Percentiles rank a stretch among this genome's conserved stretches.
phyloP scores from a whole-genome alignment of 805 yeast species.

The Wickerhamiella hasegawae region DNA sequence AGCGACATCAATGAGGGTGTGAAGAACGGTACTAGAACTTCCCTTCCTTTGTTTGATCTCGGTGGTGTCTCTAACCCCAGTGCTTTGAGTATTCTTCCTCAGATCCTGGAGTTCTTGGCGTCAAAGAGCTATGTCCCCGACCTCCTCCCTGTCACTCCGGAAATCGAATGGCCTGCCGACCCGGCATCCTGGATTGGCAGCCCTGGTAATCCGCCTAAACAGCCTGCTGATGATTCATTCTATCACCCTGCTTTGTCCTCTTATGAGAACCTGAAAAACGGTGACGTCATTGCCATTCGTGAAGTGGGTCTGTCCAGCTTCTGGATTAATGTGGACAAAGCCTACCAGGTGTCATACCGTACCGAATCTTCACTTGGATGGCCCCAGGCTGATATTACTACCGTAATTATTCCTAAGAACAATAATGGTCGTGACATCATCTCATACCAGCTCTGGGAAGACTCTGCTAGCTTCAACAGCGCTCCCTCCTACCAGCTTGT shows the following conservation, averaged over 20 bases:
- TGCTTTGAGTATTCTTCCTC: neutral
- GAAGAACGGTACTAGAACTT: neutral
- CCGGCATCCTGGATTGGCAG: conserved; percentile 5
- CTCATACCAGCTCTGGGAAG: conserved; percentile 19
- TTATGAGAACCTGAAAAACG: conserved; percentile 5
- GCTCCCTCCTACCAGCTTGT: conserved; percentile 15
- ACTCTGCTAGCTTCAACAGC: conserved; percentile 15
- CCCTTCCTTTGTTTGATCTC: neutral
- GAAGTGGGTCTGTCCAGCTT: conserved; percentile 8
- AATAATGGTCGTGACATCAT: conserved; percentile 8
- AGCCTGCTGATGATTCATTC: conserved; percentile 8
- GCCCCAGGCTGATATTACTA: conserved; percentile 9
- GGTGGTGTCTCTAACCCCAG: neutral
- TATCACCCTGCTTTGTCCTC: conserved; percentile 6
- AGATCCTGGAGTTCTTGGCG: neutral
- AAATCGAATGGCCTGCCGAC: neutral
- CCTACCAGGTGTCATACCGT: conserved; percentile 9
- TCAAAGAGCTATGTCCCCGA: neutral
- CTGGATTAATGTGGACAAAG: conserved; percentile 5
- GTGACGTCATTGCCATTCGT: conserved; percentile 10
- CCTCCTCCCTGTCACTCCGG: neutral
- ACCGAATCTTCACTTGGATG: conserved; percentile 7
- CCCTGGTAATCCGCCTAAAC: neutral
- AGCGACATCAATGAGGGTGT: neutral
- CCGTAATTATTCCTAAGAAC: conserved; percentile 8